Percentiles rank a stretch among this genome's conserved stretches.
These are phyloP conservation scores for Termitomyces eurrhizus DNA, from an alignment of 768 basidiomycete genomes.

Conservation along the genomic window DNA sequence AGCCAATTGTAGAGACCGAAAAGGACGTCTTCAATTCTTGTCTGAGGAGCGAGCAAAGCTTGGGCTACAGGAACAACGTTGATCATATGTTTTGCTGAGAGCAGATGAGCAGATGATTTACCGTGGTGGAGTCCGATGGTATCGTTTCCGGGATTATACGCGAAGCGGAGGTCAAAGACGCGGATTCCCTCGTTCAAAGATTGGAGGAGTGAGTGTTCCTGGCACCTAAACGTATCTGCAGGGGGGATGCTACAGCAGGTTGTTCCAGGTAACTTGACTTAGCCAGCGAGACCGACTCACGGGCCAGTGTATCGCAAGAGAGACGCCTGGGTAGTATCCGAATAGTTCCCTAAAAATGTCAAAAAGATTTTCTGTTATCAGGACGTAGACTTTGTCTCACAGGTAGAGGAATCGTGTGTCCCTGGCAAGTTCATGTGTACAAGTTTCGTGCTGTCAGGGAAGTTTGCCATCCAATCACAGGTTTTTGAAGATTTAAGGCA, in stretches of 20 bases:
- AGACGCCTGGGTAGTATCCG: conserved; percentile 36
- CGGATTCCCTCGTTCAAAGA: conserved; percentile 46
- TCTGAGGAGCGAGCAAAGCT: conserved; percentile 41
- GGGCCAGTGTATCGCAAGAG: conserved; percentile 40
- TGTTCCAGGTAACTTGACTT: background rate
- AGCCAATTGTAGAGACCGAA: conserved; percentile 52
- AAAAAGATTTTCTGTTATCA: background rate
- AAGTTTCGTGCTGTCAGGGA: conserved; percentile 37
- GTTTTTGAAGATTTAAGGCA: conserved; percentile 30
- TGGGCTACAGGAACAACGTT: conserved; percentile 20
- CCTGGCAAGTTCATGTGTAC: conserved; percentile 52
- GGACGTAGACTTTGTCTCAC: conserved; percentile 19
- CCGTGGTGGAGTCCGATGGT: conserved; percentile 49
- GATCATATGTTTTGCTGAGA: background rate
- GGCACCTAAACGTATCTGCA: conserved; percentile 35
- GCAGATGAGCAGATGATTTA: conserved; percentile 15
- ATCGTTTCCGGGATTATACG: conserved; percentile 48
- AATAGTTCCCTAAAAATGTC: conserved; percentile 37
- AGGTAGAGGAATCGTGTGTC: conserved; percentile 47
- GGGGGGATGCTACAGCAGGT: conserved; percentile 25
- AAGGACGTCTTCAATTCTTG: conserved; percentile 45
- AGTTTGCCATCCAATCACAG: conserved; percentile 43
- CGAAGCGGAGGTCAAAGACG: conserved; percentile 45
- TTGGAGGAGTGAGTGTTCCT: conserved; percentile 42
- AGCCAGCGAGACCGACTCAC: conserved; percentile 23